A percentile compares a stretch with the other conserved stretches of the same genome.
Conservation (phyloP, 2,329 filamentous ascomycete species). For the Aspergillus piperis region DNA sequence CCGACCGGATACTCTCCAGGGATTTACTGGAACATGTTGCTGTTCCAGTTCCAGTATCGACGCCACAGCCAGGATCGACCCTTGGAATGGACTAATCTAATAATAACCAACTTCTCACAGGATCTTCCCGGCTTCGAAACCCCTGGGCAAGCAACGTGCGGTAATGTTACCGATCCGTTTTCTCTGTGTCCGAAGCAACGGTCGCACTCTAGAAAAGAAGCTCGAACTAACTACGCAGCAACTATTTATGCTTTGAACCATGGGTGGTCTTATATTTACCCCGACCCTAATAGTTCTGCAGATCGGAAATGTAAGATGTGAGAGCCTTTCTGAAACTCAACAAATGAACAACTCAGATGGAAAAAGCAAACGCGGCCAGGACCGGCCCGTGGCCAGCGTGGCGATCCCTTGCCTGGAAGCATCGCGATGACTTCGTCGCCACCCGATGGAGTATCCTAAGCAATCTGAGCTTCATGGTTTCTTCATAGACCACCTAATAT, state of each 20-base stretch:
- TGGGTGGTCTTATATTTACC: too few species aligned
- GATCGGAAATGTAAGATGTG: background rate
- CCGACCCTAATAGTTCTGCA: too few species aligned
- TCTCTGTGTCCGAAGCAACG: too few species aligned
- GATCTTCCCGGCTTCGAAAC: background rate
- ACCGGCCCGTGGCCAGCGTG: background rate
- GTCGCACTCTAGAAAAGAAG: too few species aligned
- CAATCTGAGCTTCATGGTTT: background rate
- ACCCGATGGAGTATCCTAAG: background rate
- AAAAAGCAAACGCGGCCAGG: background rate
- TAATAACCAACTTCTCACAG: background rate
- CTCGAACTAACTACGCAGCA: too few species aligned
- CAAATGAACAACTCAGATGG: background rate
- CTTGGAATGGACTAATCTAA: background rate
- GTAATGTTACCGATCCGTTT: too few species aligned
- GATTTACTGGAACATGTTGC: background rate
- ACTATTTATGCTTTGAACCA: too few species aligned
- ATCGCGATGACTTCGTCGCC: background rate
- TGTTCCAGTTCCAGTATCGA: background rate
- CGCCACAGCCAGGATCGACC: background rate
- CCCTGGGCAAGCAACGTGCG: background rate
- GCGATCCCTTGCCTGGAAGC: background rate
- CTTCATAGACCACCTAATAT: background rate
- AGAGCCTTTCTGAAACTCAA: background rate
- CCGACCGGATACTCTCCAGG: background rate